A percentile compares a stretch with the other conserved stretches of the same genome.
These are phyloP conservation scores for Conticribra guillardii DNA, from an alignment of 108 stramenopile genomes.

Conservation along the genomic window DNA sequence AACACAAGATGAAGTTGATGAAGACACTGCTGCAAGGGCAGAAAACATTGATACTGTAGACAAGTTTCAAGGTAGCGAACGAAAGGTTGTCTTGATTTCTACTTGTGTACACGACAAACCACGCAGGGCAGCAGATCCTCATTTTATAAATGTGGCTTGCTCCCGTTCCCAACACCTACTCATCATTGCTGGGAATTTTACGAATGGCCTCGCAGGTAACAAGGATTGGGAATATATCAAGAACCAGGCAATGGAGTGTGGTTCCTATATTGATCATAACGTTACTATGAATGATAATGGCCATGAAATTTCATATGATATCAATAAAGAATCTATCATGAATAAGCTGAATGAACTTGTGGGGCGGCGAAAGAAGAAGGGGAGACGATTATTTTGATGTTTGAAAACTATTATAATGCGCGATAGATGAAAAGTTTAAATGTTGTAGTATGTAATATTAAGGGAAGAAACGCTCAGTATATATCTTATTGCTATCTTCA, in stretches of 20 bases:
- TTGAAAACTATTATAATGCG: too few species aligned
- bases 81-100: conserved; percentile 4
- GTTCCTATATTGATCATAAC: conserved; percentile 7
- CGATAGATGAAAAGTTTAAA: too few species aligned
- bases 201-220: not conserved
- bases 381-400: too few species aligned
- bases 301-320: too few species aligned
- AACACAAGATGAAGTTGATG: too few species aligned
- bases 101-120: not conserved
- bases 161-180: conserved; percentile 1
- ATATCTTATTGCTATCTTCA: too few species aligned
- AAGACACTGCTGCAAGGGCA: not conserved
- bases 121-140: conserved; percentile 2
- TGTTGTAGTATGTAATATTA: too few species aligned
- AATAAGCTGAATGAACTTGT: too few species aligned
- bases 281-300: too few species aligned
- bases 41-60: conserved; percentile 3
- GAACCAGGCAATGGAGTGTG: not conserved
- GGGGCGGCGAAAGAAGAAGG: too few species aligned
- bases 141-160: conserved; percentile 4
- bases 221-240: not conserved
- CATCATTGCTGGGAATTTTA: conserved; percentile 1
- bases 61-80: conserved; percentile 8
- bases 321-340: too few species aligned
- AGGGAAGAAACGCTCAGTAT: too few species aligned